Base-by-base conservation (phyloP, 2,329 filamentous ascomycete genomes). In the Aureobasidium namibiae region DNA sequence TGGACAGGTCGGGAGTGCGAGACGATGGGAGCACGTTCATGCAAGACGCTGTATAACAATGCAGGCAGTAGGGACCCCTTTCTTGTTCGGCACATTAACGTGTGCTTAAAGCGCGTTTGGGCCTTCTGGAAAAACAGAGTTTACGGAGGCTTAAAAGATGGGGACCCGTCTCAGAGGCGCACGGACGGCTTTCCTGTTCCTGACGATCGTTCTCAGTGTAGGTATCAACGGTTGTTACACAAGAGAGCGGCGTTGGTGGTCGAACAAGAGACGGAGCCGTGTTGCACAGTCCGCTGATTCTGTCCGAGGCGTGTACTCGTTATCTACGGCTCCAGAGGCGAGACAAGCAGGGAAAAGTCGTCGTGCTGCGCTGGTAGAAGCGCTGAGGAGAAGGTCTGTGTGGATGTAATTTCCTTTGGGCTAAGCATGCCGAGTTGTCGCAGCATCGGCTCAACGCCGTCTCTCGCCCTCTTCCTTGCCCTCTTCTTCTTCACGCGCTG, bases 101-200 rank as follows among this genome's bases (percentile, higher is more conserved):
- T n/a, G 48, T 52, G 50, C 36, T 42, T 54, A 45, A 23, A 31
- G 46, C 46, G 33, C 38, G 39, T 56, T 45, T 56, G 52, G 23
- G 52, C 34, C 50, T 42, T 54, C 50, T 54, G 42, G 50, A 54
- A 56, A 56, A 56, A 56, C 26, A 56, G 52, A 56, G 52, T 56
- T 56, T 44, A 39, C 31, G 39, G 52, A 56, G 18, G 52, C 52
- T 56, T 56, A 56, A 56, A 45, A 56, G 34, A 45, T 56, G 52
- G 52, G 52, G 52, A n/a, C 14, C 31, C 38, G 36, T 54, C 49
- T 53, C 23, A 53, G 42, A n/a, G 13, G 13, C 16, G 52, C 52
- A 44, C 52, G 52, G 52, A 36, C 39, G 38, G 18, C n/a, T n/a
- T 24, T n/a, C n/a, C 21, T 34, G 52, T 56, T 7, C 52, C 52